These are phyloP conservation scores for Aspergillus proliferans DNA, from an alignment of 2,329 filamentous ascomycete genomes.

Conservation along the genomic window DNA sequence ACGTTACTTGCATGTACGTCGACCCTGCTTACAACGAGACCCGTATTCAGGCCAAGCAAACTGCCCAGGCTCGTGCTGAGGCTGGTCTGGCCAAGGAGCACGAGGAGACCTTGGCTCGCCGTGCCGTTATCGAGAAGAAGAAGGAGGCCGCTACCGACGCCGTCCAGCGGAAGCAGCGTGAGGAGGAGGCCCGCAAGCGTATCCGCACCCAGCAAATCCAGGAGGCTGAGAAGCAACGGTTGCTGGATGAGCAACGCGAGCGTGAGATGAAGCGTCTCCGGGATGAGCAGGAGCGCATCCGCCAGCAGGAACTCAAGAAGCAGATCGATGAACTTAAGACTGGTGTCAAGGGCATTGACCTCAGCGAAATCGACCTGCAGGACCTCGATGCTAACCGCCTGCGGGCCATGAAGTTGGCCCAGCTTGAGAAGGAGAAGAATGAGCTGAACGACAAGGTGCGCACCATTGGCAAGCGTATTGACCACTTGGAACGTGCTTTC, in stretches of 20 bases:
- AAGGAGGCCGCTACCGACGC: slow-evolving; percentile 92
- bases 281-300: slow-evolving; percentile 82
- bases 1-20: slow-evolving; percentile 91
- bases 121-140: slow-evolving; percentile 89
- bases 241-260: slow-evolving; percentile 87
- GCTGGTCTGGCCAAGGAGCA: slow-evolving; percentile 91
- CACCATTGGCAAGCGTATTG: slow-evolving; percentile 88
- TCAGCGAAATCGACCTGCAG: slow-evolving; percentile 66
- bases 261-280: slow-evolving; percentile 80
- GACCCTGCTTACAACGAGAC: slow-evolving; percentile 82
- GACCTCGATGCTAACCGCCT: slow-evolving; percentile 84
- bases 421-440: slow-evolving; percentile 97
- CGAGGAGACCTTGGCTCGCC: slow-evolving; percentile 72
- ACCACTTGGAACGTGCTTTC: slow-evolving; percentile 95
- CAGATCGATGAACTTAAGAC: slow-evolving; percentile 88
- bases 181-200: slow-evolving; percentile 82
- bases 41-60: slow-evolving; percentile 70
- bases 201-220: slow-evolving; percentile 80
- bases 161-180: slow-evolving; percentile 81
- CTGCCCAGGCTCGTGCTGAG: slow-evolving; percentile 73
- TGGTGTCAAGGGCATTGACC: slow-evolving; percentile 72
- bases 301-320: slow-evolving; percentile 89
- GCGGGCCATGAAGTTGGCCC: slow-evolving; percentile 87
- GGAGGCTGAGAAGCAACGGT: slow-evolving; percentile 80
- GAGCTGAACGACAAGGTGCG: slow-evolving; percentile 86